Base-by-base conservation (phyloP, 176 grass and related monocot genomes). In the Puccinellia tenuiflora region DNA sequence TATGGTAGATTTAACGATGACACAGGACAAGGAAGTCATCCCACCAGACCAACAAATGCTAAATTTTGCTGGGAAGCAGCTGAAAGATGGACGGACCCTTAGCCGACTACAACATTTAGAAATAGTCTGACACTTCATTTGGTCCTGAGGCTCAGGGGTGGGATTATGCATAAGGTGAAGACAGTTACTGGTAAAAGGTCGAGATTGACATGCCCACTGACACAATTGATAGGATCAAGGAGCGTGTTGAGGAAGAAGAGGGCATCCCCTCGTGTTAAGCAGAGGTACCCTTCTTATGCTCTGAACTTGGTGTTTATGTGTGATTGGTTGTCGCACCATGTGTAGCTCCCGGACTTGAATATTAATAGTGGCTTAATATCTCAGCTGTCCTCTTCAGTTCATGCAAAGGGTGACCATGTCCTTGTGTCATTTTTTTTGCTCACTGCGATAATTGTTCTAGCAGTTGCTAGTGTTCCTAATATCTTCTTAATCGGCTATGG, bases 141-240 rank as follows among this genome's bases (percentile, higher is more conserved):
- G 60, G 84, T 86, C 50, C 59, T 89, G 68, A 84, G 84, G 50
- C 87, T 89, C 12, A 86, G 84, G 43, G 87, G 84, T 70, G 87
- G 79, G 20, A 92, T 67, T 39, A 83, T 86, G 86, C 83, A 85
- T 67, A 92, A 92, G 86, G 83, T 86, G 78, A 92, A 85, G 73
- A 83, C 82, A 76, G 82, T 88, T 20, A 86, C 90, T 16, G 86
- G 86, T 45, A 92, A 86, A 61, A 92, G 29, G 83, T 92, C 34
- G 86, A 92, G 51, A 88, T 88, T 5, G 86, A 83, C 48, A 83
- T 88, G 70, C 90, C 77, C 45, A 85, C 77, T 1, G 73, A 88
- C 75, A 86, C 83, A 26, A 76, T 88, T 46, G 78, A 88, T 73
- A 68, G 82, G 42, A 88, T 92, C 83, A 86, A 92, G 75, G 86